Evolutionary conservation across 2,329 filamentous ascomycete genomes (phyloP).

Genomic region (Cladosporium phlei): DNA sequence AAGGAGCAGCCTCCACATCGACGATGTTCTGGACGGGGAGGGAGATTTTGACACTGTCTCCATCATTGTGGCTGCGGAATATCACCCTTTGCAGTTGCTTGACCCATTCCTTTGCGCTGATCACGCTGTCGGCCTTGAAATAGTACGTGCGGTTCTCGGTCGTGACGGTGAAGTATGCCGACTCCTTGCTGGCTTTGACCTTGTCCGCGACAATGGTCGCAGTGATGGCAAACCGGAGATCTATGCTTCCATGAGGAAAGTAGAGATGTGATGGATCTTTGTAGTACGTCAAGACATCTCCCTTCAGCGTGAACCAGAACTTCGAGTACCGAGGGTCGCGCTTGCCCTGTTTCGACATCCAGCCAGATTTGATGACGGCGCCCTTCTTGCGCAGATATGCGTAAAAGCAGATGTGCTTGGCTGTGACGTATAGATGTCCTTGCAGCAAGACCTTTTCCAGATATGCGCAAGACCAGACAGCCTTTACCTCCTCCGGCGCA

Average conservation of each 20-base stretch:
- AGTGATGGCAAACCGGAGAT: conserved; percentile 85
- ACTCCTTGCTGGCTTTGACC: conserved; percentile 63
- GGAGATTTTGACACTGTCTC: conserved; percentile 94
- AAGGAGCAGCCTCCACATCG: conserved; percentile 85
- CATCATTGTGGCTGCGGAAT: conserved; percentile 91
- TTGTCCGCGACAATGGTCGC: conserved; percentile 56
- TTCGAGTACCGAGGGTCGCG: conserved; percentile 82
- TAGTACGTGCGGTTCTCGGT: conserved; percentile 80
- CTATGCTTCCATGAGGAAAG: conserved; percentile 86
- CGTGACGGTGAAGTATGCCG: conserved; percentile 70
- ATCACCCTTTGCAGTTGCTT: conserved; percentile 91
- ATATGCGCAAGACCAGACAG: conserved; percentile 91
- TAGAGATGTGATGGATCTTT: conserved; percentile 78
- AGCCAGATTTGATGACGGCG: conserved; percentile 77
- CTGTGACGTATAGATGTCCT: conserved; percentile 93
- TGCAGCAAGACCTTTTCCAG: conserved; percentile 87
- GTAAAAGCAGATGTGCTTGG: conserved; percentile 92
- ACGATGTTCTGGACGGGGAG: conserved; percentile 83
- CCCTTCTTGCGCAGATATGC: conserved; percentile 93
- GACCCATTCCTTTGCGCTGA: conserved; percentile 94
- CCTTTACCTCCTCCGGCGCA: conserved; percentile 74
- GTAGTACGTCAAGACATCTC: conserved; percentile 88
- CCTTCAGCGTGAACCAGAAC: conserved; percentile 91
- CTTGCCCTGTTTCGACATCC: conserved; percentile 81
- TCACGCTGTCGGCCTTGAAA: conserved; percentile 80